These are phyloP conservation scores for Trametes hirsuta DNA, from an alignment of 1,284 basidiomycete species.

Conservation along the genomic window DNA sequence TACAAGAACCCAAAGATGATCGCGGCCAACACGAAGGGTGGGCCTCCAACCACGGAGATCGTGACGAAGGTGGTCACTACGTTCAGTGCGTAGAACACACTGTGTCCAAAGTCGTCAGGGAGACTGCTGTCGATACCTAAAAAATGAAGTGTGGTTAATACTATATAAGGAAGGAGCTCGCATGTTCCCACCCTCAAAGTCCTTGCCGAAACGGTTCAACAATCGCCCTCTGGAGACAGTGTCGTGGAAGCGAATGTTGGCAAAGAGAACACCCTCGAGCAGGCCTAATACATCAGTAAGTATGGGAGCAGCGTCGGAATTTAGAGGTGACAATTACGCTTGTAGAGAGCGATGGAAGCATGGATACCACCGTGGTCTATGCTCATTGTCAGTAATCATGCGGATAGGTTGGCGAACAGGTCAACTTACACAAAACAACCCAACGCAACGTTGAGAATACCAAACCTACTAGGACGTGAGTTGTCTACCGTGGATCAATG, in stretches of 20 bases:
- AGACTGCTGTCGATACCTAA: slow-evolving; percentile 85
- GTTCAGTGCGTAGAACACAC: slow-evolving; percentile 62
- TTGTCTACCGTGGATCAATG: not conserved
- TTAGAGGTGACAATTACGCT: slow-evolving; percentile 48
- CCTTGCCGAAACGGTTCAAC: slow-evolving; percentile 91
- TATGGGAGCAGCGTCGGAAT: not conserved
- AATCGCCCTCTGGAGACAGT: slow-evolving; percentile 87
- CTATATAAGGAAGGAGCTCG: not conserved
- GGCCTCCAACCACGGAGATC: slow-evolving; percentile 82
- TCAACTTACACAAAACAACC: slow-evolving; percentile 62
- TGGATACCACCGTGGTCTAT: slow-evolving; percentile 70
- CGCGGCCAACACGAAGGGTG: slow-evolving; percentile 69
- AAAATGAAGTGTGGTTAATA: not conserved
- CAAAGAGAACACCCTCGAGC: slow-evolving; percentile 86
- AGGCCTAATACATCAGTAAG: slow-evolving; percentile 48
- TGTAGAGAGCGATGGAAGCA: slow-evolving; percentile 73
- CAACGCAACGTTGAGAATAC: slow-evolving; percentile 67
- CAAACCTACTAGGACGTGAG: slow-evolving; percentile 46
- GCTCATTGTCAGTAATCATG: not conserved
- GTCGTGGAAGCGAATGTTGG: slow-evolving; percentile 93
- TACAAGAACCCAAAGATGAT: slow-evolving; percentile 66
- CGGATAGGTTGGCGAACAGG: too few relatives aligned
- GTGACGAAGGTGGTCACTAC: slow-evolving; percentile 72
- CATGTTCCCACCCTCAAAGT: slow-evolving; percentile 75
- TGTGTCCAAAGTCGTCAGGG: slow-evolving; percentile 86